These are phyloP conservation scores for Salix koriyanagi DNA, from an alignment of 345 rosid genomes.

Conservation along the genomic window DNA sequence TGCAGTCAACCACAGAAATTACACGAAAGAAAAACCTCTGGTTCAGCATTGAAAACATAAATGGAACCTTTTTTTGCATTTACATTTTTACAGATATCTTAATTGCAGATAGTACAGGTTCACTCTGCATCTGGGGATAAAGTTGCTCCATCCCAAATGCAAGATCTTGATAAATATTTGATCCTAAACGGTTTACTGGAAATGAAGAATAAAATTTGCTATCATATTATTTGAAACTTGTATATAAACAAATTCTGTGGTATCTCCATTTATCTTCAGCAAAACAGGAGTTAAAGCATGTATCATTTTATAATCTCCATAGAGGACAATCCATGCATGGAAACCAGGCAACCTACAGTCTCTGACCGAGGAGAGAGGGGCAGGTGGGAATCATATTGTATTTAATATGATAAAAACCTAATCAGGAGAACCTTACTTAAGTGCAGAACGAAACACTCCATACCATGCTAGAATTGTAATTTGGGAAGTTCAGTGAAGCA, in stretches of 20 bases:
- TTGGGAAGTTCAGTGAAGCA: neutral
- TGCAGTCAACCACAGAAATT: neutral
- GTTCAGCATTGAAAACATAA: neutral
- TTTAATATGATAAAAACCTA: neutral
- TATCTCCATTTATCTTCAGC: neutral
- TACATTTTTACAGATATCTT: neutral
- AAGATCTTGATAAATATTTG: neutral
- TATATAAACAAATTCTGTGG: neutral
- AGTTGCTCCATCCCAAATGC: neutral
- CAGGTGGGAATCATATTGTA: neutral
- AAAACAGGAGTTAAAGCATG: neutral
- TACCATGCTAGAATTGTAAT: neutral
- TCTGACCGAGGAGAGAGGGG: neutral
- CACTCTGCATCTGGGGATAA: neutral
- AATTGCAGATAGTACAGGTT: neutral
- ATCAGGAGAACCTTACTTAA: neutral
- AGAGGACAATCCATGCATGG: neutral
- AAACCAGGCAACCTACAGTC: neutral
- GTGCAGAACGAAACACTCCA: neutral
- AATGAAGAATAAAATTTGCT: no score
- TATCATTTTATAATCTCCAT: neutral
- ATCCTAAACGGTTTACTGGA: neutral
- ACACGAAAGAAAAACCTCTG: neutral
- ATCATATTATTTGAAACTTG: neutral
- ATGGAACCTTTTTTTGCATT: neutral